A percentile compares a stretch with the other conserved stretches of the same genome.
Conservation (phyloP, 352 stramenopile species). For the Phytopythium oedochilum region DNA sequence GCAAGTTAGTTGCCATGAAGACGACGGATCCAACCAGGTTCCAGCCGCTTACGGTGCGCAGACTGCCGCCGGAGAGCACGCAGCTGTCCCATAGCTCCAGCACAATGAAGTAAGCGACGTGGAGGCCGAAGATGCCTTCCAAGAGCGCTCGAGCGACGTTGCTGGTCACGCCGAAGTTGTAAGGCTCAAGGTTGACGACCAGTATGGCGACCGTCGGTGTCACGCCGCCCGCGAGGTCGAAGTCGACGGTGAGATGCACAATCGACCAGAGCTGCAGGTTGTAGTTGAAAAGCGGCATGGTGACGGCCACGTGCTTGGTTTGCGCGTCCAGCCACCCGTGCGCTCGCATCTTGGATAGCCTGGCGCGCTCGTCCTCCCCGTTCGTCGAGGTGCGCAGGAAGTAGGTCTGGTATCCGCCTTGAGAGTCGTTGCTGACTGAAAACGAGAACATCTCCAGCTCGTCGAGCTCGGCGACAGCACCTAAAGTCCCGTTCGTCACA, state of each 20-base stretch:
- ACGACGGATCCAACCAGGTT: neutral
- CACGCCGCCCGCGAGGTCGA: conserved; percentile 57
- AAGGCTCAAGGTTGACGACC: conserved; percentile 61
- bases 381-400: conserved; percentile 43
- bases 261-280: conserved; percentile 63
- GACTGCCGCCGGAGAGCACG: conserved; percentile 48
- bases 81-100: conserved; percentile 63
- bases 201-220: conserved; percentile 35
- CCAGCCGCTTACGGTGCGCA: conserved; percentile 22
- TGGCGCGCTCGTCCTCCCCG: conserved; percentile 19
- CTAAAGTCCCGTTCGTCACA: conserved; percentile 24
- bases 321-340: conserved; percentile 57
- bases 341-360: conserved; percentile 30
- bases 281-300: conserved; percentile 55
- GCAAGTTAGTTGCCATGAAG: neutral
- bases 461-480: conserved; percentile 16
- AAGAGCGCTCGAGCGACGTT: conserved; percentile 43
- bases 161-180: conserved; percentile 44
- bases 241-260: conserved; percentile 46
- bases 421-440: conserved; percentile 31
- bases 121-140: conserved; percentile 37
- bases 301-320: conserved; percentile 50
- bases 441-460: conserved; percentile 62
- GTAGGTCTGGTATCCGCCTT: conserved; percentile 46
- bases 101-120: conserved; percentile 58